A percentile compares a stretch with the other conserved stretches of the same genome.
Evolutionary conservation across 1,284 basidiomycete genomes (phyloP).

Genomic region (Blastosporella zonata): DNA sequence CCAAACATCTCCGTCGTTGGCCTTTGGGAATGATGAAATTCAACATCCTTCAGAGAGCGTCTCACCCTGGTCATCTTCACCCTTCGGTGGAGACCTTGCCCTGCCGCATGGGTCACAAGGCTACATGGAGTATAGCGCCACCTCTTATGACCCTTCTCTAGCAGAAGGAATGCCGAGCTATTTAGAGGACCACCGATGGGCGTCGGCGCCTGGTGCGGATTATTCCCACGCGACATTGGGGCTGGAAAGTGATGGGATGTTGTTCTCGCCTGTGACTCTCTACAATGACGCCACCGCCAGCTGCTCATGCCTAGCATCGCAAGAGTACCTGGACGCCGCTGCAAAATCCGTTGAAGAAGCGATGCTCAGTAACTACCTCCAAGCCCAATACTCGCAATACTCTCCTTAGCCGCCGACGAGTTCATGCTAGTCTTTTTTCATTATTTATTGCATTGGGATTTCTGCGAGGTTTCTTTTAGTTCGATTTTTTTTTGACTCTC

Average conservation of each 20-base stretch:
- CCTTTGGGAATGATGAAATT: conserved; percentile 1
- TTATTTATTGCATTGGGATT: too few species aligned
- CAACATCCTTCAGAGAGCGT: neutral
- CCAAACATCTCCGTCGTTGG: neutral
- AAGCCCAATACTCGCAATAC: conserved; percentile 10
- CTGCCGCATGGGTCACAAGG: neutral
- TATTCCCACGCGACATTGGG: conserved; percentile 7
- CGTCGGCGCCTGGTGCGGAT: neutral
- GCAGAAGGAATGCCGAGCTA: neutral
- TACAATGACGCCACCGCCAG: neutral
- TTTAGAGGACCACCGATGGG: neutral
- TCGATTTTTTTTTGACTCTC: too few species aligned
- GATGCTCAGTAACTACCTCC: conserved; percentile 10
- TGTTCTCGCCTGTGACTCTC: conserved; percentile 5
- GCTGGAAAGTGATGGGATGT: conserved; percentile 1
- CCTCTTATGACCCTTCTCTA: neutral
- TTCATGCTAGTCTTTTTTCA: too few species aligned
- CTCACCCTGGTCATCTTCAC: conserved; percentile 8
- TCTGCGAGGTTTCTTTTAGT: too few species aligned
- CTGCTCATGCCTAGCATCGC: neutral
- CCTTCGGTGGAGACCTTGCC: neutral
- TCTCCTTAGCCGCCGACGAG: neutral
- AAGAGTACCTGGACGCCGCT: neutral
- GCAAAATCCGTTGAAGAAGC: conserved; percentile 1
- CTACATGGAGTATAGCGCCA: neutral